Conservation (phyloP, 2,329 filamentous ascomycete genomes). For the Fusarium solani-melongenae region DNA sequence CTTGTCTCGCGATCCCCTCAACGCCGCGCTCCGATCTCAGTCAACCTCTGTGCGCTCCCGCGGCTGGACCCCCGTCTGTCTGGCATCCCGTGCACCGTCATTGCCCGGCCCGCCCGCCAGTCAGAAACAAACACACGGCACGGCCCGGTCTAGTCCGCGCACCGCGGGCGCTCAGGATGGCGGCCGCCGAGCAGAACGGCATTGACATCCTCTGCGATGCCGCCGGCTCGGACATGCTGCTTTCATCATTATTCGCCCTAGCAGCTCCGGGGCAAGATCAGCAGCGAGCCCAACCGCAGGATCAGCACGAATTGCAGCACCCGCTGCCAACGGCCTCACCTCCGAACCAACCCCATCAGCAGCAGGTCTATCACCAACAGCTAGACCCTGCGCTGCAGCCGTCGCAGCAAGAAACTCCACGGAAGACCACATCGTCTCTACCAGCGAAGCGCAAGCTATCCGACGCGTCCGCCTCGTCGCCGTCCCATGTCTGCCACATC, state of each 20-base stretch:
- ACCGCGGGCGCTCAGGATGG: slow-evolving; percentile 33
- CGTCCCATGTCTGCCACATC: slow-evolving; percentile 43
- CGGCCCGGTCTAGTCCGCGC: slow-evolving; percentile 16
- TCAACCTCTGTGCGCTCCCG: slow-evolving; percentile 3
- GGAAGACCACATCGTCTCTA: slow-evolving; percentile 20
- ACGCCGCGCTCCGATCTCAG: not conserved
- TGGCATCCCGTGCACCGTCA: not conserved
- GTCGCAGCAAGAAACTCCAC: slow-evolving; percentile 19
- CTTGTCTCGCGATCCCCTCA: slow-evolving; percentile 32
- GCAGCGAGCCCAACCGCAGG: slow-evolving; percentile 24
- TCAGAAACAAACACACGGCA: slow-evolving; percentile 14
- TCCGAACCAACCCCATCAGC: slow-evolving; percentile 13
- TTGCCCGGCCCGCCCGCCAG: not conserved
- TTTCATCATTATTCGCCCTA: slow-evolving; percentile 42
- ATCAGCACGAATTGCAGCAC: slow-evolving; percentile 32
- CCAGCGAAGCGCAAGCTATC: slow-evolving; percentile 42
- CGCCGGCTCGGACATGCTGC: slow-evolving; percentile 42
- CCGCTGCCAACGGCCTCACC: slow-evolving; percentile 26
- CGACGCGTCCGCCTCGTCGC: slow-evolving; percentile 38
- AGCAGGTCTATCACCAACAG: slow-evolving; percentile 32
- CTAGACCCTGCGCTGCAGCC: slow-evolving; percentile 30
- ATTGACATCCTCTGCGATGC: slow-evolving; percentile 45
- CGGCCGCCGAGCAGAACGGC: slow-evolving; percentile 41
- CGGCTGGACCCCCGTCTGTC: slow-evolving; percentile 12
- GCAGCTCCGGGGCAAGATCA: slow-evolving; percentile 35